A percentile compares a stretch with the other conserved stretches of the same genome.
These are phyloP conservation scores for Aspergillus diversus DNA, from an alignment of 495 filamentous ascomycete species.

Conservation along the genomic window DNA sequence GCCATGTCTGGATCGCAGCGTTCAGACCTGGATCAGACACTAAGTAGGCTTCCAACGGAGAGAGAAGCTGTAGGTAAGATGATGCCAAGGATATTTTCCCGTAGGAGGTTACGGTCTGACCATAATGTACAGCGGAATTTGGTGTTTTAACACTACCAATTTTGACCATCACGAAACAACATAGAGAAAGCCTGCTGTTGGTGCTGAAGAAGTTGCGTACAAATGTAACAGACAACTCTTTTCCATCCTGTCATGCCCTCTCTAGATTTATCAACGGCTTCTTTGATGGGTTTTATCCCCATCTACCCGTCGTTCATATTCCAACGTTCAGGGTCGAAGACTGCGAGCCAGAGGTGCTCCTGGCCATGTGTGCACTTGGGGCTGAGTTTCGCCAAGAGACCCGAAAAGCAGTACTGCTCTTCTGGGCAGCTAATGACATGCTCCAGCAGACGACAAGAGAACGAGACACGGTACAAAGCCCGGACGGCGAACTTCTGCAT, in stretches of 20 bases:
- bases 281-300: slow-evolving; percentile 28
- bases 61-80: background rate
- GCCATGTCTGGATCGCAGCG: background rate
- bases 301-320: slow-evolving; percentile 34
- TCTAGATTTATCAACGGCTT: slow-evolving; percentile 28
- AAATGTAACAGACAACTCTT: background rate
- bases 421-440: slow-evolving; percentile 17
- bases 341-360: slow-evolving; percentile 24
- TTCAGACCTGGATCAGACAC: background rate
- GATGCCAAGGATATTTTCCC: too few relatives aligned
- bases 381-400: slow-evolving; percentile 27
- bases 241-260: slow-evolving; percentile 25
- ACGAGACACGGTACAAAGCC: background rate
- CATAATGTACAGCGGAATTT: slow-evolving; percentile 14
- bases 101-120: background rate
- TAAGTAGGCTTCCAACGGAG: background rate
- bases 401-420: slow-evolving; percentile 21
- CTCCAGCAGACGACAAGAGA: slow-evolving; percentile 11
- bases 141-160: slow-evolving; percentile 28
- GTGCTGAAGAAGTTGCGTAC: slow-evolving; percentile 4
- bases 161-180: slow-evolving; percentile 21
- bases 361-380: slow-evolving; percentile 34
- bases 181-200: slow-evolving; percentile 14
- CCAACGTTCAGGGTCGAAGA: slow-evolving; percentile 31
- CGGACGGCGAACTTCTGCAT: background rate